Conservation (phyloP, 2,329 filamentous ascomycete species). For the Stagonosporopsis vannaccii region DNA sequence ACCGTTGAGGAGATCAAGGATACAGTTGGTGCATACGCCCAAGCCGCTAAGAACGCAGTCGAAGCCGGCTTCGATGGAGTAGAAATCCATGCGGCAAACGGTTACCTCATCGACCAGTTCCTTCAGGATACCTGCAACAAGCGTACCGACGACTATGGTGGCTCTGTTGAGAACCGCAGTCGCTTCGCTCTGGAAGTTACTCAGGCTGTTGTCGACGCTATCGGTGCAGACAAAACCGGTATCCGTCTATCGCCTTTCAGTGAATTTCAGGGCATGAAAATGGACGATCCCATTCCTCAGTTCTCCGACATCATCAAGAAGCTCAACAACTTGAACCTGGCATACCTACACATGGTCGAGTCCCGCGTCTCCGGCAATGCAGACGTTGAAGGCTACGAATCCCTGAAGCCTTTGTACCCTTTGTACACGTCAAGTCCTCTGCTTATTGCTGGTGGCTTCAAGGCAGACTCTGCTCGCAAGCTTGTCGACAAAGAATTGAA, state of each 20-base stretch:
- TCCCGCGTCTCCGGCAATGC: constrained; percentile 59
- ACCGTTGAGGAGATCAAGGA: constrained; percentile 51
- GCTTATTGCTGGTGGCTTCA: constrained; percentile 54
- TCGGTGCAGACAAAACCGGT: constrained; percentile 65
- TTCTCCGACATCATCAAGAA: constrained; percentile 65
- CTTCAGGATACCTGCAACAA: constrained; percentile 65
- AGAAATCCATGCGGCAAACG: constrained; percentile 65
- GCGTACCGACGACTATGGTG: constrained; percentile 59
- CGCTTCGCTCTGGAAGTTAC: constrained; percentile 63
- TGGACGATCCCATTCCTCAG: constrained; percentile 68
- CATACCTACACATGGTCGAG: constrained; percentile 62
- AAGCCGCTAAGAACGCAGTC: constrained; percentile 55
- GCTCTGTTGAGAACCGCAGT: constrained; percentile 60
- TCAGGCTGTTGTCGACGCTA: constrained; percentile 57
- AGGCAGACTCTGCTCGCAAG: constrained; percentile 47
- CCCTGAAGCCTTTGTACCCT: constrained; percentile 34
- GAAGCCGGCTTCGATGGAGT: constrained; percentile 68
- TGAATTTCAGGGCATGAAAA: constrained; percentile 68
- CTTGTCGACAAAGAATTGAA: constrained; percentile 52
- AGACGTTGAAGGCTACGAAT: constrained; percentile 33
- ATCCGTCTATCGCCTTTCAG: constrained; percentile 69
- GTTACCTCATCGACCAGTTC: constrained; percentile 73
- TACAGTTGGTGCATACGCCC: constrained; percentile 49
- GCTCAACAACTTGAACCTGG: constrained; percentile 61
- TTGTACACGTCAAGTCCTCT: constrained; percentile 40